Percentiles rank a stretch among this genome's conserved stretches.
These are phyloP conservation scores for Teratosphaeria viscida DNA, from an alignment of 2,329 filamentous ascomycete genomes.

Conservation along the genomic window DNA sequence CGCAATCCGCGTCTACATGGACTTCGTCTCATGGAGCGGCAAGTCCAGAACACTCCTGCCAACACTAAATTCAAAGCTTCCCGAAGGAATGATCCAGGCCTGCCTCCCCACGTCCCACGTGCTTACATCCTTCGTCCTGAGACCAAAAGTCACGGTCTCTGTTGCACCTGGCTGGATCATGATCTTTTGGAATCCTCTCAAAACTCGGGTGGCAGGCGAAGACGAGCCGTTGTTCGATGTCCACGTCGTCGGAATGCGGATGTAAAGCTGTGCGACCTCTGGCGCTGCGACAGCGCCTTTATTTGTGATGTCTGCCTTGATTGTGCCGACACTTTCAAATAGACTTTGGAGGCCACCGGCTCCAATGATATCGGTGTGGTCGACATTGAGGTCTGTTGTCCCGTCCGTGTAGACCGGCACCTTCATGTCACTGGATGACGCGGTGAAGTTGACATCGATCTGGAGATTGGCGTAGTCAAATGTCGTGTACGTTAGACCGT, in stretches of 20 bases:
- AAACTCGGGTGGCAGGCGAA: slow-evolving; percentile 25
- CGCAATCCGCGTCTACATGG: not conserved
- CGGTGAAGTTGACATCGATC: slow-evolving; percentile 17
- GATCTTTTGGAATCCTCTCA: slow-evolving; percentile 26
- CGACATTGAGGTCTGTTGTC: slow-evolving; percentile 18
- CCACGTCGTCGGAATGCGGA: slow-evolving; percentile 18
- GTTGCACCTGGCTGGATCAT: slow-evolving; percentile 19
- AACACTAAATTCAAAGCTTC: slow-evolving; percentile 36
- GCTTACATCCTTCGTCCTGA: slow-evolving; percentile 37
- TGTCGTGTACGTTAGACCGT: slow-evolving; percentile 27
- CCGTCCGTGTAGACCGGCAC: slow-evolving; percentile 19
- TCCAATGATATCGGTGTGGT: slow-evolving; percentile 11
- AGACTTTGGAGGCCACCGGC: slow-evolving; percentile 26
- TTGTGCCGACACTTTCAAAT: slow-evolving; percentile 40
- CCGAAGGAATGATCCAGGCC: slow-evolving; percentile 40
- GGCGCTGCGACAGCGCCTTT: slow-evolving; percentile 39
- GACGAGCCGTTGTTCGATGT: slow-evolving; percentile 40
- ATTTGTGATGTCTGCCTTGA: slow-evolving; percentile 42
- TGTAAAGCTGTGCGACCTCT: slow-evolving; percentile 43
- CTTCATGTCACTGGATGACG: slow-evolving; percentile 9
- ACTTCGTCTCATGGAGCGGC: slow-evolving; percentile 18
- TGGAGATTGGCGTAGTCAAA: slow-evolving; percentile 25
- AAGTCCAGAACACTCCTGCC: slow-evolving; percentile 30
- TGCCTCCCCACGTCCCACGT: slow-evolving; percentile 41
- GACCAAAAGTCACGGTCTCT: slow-evolving; percentile 24